phyloP scores from a whole-genome alignment of 2,329 filamentous ascomycete species.

The Colletotrichum gigasporum region DNA sequence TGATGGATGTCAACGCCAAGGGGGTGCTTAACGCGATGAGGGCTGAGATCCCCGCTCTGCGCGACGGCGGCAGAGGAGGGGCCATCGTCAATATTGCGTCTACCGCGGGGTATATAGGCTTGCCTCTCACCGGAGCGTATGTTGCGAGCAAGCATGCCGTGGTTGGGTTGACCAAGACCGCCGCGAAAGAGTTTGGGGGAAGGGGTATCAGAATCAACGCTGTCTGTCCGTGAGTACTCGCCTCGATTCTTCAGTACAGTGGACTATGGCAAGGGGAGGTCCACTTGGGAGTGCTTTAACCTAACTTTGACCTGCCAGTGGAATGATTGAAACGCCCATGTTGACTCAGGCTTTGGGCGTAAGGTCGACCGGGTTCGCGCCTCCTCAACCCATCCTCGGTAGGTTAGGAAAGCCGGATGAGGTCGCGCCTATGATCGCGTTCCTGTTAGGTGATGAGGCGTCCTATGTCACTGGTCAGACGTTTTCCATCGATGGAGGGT shows the following conservation, averaged over 20 bases:
- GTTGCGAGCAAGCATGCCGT: conserved; percentile 43
- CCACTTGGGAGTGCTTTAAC: too few relatives aligned
- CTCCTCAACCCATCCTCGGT: conserved; percentile 15
- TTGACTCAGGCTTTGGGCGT: not conserved
- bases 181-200: conserved; percentile 39
- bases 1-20: conserved; percentile 53
- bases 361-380: not conserved
- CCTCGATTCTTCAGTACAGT: too few relatives aligned
- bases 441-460: conserved; percentile 38
- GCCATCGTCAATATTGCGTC: conserved; percentile 57
- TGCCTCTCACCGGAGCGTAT: conserved; percentile 40
- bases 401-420: conserved; percentile 39
- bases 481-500: conserved; percentile 38
- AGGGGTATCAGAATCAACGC: conserved; percentile 37
- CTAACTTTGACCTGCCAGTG: too few relatives aligned
- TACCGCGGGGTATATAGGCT: conserved; percentile 49
- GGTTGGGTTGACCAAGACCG: conserved; percentile 40
- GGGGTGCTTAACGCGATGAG: conserved; percentile 61
- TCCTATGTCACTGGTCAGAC: conserved; percentile 39
- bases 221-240: conserved; percentile 38
- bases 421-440: conserved; percentile 38
- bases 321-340: conserved; percentile 20
- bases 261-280: too few relatives aligned
- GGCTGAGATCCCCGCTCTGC: conserved; percentile 55
- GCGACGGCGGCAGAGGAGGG: conserved; percentile 38